Conservation (phyloP, 441 rosid genomes). For the Eruca vesicaria region DNA sequence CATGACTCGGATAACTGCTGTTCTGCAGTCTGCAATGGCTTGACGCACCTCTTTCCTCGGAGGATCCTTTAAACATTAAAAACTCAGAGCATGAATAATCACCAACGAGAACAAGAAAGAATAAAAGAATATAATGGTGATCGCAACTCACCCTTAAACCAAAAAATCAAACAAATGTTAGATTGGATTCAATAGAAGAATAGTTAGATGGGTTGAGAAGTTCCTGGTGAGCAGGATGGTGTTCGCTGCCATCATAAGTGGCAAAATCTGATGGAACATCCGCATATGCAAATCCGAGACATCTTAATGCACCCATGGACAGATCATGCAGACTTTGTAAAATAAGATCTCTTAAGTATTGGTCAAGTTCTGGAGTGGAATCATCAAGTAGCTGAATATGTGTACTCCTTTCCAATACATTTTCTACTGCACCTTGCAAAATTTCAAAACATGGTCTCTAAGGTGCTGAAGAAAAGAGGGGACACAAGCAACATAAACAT, state of each 20-base stretch:
- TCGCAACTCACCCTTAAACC: conserved; percentile 74
- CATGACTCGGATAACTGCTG: conserved; percentile 96
- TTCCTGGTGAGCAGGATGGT: conserved; percentile 81
- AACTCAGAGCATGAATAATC: background rate
- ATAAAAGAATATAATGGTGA: background rate
- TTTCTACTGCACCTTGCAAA: conserved; percentile 50
- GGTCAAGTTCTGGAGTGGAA: conserved; percentile 7
- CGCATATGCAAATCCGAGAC: background rate
- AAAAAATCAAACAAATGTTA: conserved; percentile 75
- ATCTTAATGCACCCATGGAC: background rate
- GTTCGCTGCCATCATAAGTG: conserved; percentile 78
- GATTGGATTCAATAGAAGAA: conserved; percentile 80
- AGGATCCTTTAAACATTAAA: conserved; percentile 65
- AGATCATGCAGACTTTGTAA: background rate
- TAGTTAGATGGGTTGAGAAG: conserved; percentile 74
- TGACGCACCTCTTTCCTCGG: conserved; percentile 93
- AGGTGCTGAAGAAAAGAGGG: too few relatives aligned
- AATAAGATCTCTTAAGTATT: background rate
- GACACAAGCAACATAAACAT: background rate
- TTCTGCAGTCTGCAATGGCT: conserved; percentile 92
- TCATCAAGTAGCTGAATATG: background rate
- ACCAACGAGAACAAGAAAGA: conserved; percentile 3
- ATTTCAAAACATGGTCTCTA: background rate
- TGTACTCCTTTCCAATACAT: conserved; percentile 29
- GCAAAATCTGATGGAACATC: conserved; percentile 35